Percentiles rank a stretch among this genome's conserved stretches.
Evolutionary conservation across 345 rosid species (phyloP).

Genomic region (Hevea brasiliensis): DNA sequence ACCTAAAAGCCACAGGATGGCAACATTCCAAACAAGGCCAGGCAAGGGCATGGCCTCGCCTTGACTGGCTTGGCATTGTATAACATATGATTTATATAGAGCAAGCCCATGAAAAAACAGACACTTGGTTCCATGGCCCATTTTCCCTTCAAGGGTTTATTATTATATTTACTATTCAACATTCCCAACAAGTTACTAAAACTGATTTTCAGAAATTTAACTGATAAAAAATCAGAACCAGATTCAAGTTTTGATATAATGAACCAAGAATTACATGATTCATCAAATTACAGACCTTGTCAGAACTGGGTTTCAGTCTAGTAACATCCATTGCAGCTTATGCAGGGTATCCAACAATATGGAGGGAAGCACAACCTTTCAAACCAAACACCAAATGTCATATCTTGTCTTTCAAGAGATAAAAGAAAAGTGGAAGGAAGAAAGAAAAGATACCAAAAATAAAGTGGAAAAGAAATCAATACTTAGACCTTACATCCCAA

Average conservation of each 20-base stretch:
- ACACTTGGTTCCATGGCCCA: not conserved
- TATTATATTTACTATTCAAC: not conserved
- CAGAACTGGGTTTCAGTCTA: not conserved
- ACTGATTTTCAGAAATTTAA: not conserved
- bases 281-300: not conserved
- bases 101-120: not conserved
- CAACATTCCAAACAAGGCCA: slow-evolving; percentile 2
- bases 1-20: slow-evolving; percentile 7
- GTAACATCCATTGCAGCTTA: not conserved
- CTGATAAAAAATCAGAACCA: not conserved
- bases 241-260: not conserved
- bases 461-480: not conserved
- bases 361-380: not conserved
- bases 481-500: not conserved
- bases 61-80: not conserved
- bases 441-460: not conserved
- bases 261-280: not conserved
- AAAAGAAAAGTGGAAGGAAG: not conserved
- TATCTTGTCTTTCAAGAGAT: too few relatives aligned
- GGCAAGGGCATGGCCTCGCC: not conserved
- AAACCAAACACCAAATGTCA: too few relatives aligned
- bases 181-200: not conserved
- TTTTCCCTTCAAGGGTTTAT: not conserved
- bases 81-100: not conserved
- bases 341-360: not conserved